Percentiles rank a stretch among this genome's conserved stretches.
phyloP scores from a whole-genome alignment of 176 grass and related monocot species.

The Miscanthus lutarioriparius region DNA sequence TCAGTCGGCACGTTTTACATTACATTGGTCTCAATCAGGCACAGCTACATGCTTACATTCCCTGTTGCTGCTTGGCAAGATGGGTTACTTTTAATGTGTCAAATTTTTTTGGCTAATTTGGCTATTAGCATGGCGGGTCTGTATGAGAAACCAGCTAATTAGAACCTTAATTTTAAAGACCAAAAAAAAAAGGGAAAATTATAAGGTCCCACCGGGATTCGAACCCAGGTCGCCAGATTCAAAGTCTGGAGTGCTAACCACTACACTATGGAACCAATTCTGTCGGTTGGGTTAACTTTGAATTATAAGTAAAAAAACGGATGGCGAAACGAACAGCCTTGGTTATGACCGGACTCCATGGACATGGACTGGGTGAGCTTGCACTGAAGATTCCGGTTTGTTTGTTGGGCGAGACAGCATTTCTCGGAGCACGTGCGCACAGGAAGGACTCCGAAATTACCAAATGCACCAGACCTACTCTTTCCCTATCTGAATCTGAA shows the following conservation, averaged over 20 bases:
- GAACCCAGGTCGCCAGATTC: conserved; percentile 99
- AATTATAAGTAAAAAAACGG: not conserved
- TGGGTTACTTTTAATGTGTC: not conserved
- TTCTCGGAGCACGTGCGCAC: not conserved
- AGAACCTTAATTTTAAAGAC: not conserved
- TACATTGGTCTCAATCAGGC: not conserved
- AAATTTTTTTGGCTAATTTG: not conserved
- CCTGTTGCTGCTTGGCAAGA: not conserved
- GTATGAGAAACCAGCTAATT: not conserved
- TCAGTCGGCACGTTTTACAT: not conserved
- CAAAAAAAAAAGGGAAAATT: not conserved
- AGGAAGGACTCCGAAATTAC: not conserved
- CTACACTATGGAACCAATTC: conserved; percentile 72
- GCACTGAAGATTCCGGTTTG: not conserved
- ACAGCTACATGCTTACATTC: not conserved
- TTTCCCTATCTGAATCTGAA: too few species aligned
- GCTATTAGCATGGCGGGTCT: not conserved
- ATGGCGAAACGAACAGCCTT: too few species aligned
- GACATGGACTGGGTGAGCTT: too few species aligned
- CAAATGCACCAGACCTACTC: too few species aligned
- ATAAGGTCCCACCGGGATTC: conserved; percentile 82
- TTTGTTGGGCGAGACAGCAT: not conserved
- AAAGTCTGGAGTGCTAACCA: conserved; percentile 99
- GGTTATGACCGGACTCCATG: too few species aligned
- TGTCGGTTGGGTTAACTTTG: not conserved